These are phyloP conservation scores for Dendrobium officinale DNA, from an alignment of 106 monocot genomes.

Conservation along the genomic window DNA sequence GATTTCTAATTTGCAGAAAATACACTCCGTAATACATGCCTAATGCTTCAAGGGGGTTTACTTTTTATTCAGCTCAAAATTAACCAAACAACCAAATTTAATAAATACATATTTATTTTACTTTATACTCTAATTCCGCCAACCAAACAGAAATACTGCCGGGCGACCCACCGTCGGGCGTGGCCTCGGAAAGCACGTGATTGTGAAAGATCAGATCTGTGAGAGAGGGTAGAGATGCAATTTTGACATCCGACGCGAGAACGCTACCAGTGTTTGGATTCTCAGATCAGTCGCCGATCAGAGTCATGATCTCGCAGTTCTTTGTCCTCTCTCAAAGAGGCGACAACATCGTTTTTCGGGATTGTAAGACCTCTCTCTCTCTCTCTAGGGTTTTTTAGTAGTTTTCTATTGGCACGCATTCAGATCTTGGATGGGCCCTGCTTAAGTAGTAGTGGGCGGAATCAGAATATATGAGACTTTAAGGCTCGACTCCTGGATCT, in stretches of 20 bases:
- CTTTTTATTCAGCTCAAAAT: too few relatives aligned
- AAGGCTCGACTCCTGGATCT: neutral
- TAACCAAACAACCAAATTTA: too few relatives aligned
- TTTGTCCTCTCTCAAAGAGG: constrained; percentile 98
- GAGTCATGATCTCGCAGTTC: constrained; percentile 89
- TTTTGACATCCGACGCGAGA: neutral
- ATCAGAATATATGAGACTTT: too few relatives aligned
- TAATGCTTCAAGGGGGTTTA: too few relatives aligned
- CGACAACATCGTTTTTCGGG: constrained; percentile 98
- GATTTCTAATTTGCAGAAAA: too few relatives aligned
- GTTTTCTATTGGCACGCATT: neutral
- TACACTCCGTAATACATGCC: too few relatives aligned
- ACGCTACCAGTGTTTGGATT: neutral
- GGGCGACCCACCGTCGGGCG: neutral
- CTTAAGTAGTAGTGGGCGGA: neutral
- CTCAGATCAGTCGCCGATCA: neutral
- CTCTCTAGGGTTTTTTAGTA: neutral
- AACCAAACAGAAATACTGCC: neutral
- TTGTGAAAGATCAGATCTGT: neutral
- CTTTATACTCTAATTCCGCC: too few relatives aligned
- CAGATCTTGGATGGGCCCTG: neutral
- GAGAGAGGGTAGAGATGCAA: neutral
- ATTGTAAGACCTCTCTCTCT: constrained; percentile 52
- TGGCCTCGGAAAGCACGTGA: neutral
- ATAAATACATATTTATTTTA: too few relatives aligned